These are phyloP conservation scores for Chlorokybus atmophyticus DNA, from an alignment of 139 green algal genomes.

Conservation along the genomic window DNA sequence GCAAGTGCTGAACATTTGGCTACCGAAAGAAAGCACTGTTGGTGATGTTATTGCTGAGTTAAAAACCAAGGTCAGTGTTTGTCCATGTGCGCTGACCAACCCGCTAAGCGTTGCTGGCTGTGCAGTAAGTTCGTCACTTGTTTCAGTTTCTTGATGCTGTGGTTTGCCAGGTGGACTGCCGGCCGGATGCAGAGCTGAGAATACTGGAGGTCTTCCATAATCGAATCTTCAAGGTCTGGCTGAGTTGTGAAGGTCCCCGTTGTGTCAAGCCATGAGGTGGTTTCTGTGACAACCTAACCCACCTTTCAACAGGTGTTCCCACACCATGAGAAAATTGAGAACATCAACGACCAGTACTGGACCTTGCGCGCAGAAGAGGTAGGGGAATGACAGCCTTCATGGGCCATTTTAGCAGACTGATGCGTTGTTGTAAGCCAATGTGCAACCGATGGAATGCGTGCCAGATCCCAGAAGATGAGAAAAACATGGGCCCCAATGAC, in stretches of 20 bases:
- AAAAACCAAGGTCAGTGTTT: slow-evolving; percentile 22
- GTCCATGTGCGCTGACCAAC: background rate
- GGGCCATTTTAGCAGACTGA: background rate
- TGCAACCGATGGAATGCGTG: background rate
- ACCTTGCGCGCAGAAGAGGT: slow-evolving; percentile 38
- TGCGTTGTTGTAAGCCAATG: slow-evolving; percentile 35
- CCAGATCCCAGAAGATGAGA: slow-evolving; percentile 54
- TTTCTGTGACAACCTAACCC: slow-evolving; percentile 1
- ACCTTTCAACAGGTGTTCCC: slow-evolving; percentile 29
- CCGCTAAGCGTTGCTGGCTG: slow-evolving; percentile 4
- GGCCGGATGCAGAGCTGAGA: slow-evolving; percentile 42
- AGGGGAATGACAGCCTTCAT: background rate
- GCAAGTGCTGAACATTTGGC: slow-evolving; percentile 44
- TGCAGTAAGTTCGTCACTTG: background rate
- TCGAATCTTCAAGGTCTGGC: slow-evolving; percentile 62
- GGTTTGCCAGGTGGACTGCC: slow-evolving; percentile 9
- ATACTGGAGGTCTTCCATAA: slow-evolving; percentile 65
- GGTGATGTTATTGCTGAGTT: slow-evolving; percentile 56
- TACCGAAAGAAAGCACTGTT: slow-evolving; percentile 52
- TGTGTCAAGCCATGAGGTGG: background rate
- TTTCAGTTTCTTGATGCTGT: background rate
- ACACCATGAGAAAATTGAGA: slow-evolving; percentile 34
- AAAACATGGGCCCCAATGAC: slow-evolving; percentile 21
- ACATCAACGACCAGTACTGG: slow-evolving; percentile 71
- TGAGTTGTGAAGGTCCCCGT: slow-evolving; percentile 3